Percentiles rank a stretch among this genome's conserved stretches.
These are phyloP conservation scores for Neofusicoccum umdonicola DNA, from an alignment of 2,329 filamentous ascomycete genomes.

Conservation along the genomic window DNA sequence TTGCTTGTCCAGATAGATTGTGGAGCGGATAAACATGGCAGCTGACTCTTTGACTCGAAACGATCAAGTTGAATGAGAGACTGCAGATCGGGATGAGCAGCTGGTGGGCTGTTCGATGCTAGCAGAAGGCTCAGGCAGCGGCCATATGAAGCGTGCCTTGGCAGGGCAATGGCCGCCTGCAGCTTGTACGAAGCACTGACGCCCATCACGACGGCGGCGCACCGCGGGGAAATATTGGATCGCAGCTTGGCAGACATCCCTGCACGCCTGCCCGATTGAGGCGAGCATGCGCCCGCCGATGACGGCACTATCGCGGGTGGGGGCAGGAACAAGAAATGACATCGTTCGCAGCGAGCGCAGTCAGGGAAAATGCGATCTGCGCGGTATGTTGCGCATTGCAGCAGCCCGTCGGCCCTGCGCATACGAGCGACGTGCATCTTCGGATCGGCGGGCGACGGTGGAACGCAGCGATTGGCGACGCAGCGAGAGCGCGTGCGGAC, in stretches of 20 bases:
- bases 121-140: too few species aligned
- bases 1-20: too few species aligned
- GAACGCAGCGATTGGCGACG: background rate
- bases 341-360: too few species aligned
- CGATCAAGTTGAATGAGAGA: background rate
- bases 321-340: background rate
- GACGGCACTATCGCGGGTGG: background rate
- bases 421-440: background rate
- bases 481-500: too few species aligned
- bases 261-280: background rate
- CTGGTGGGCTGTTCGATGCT: too few species aligned
- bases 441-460: background rate
- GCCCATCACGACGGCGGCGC: background rate
- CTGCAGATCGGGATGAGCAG: background rate
- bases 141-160: too few species aligned
- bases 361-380: slow-evolving; percentile 8
- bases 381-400: background rate
- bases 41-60: too few species aligned
- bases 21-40: too few species aligned
- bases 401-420: too few species aligned
- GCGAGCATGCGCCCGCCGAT: background rate
- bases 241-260: background rate
- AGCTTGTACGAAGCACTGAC: background rate
- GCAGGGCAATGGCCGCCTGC: background rate
- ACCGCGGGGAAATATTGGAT: background rate